Base-by-base conservation (phyloP, 2,329 filamentous ascomycete species). In the Capronia americana region DNA sequence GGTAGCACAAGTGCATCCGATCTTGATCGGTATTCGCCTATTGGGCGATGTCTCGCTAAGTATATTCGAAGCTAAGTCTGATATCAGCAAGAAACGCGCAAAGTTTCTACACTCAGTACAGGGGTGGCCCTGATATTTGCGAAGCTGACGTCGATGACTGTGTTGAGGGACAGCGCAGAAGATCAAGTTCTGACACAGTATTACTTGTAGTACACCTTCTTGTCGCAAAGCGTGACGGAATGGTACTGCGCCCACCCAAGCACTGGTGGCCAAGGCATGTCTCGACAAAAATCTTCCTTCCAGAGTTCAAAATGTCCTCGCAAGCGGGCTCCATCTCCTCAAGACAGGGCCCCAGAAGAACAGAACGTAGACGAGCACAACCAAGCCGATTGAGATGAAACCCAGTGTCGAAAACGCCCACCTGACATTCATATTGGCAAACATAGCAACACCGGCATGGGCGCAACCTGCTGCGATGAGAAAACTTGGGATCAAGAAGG, bases 401-500 rank as follows among this genome's bases (percentile, higher is more conserved):
- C 76, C 79, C 57, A 81, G 72, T 0, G 75, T 78, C 7, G 78
- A 77, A 73, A 81, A 77, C 2, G 79, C 79, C 79, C 79, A 81
- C 46, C 72, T 80, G 2, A 77, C 75, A 11, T 73, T 73, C 71
- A 81, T 72, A 41, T 78, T 77, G 1, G 73, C 74, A 65, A 79
- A 78, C 76, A 79, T 77, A 24, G 77, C 73, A 58, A 79, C 72
- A 72, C 79, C 78, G 46, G 78, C 74, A 73, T 81, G 79, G 7
- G 78, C 78, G 32, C 77, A 76, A 34, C 66, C 78, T 20, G 79
- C 79, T 4, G 79, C 79, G 56, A 81, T 76, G 24, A 79, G 57
- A 58, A 80, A 81, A n/a, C 76, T 78, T 0, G 79, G 79, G 61
- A 81, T 81, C 56, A 80, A 70, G 73, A 81, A 81, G 1, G 79